Evolutionary conservation across 345 rosid genomes (phyloP).

Genomic region (Arabidopsis thaliana): DNA sequence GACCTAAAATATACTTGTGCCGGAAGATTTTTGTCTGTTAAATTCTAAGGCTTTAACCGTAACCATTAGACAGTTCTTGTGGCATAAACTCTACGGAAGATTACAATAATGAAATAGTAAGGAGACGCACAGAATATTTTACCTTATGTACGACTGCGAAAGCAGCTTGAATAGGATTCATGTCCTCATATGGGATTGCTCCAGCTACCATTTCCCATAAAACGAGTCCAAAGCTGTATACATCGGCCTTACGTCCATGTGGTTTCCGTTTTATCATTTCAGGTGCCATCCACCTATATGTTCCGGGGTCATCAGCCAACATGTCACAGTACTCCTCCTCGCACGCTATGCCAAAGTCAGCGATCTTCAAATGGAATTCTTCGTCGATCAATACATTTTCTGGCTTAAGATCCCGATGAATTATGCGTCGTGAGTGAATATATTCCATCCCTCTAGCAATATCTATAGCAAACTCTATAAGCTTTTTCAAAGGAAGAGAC

Average conservation of each 20-base stretch:
- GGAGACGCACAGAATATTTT: conserved; percentile 7
- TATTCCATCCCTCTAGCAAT: conserved; percentile 94
- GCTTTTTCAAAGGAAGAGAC: conserved; percentile 67
- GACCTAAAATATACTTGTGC: not conserved
- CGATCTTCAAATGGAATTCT: conserved; percentile 78
- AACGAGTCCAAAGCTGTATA: conserved; percentile 92
- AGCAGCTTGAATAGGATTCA: conserved; percentile 99
- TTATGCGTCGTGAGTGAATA: conserved; percentile 82
- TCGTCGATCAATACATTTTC: conserved; percentile 82
- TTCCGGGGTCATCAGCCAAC: conserved; percentile 95
- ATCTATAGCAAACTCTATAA: conserved; percentile 70
- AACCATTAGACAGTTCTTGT: not conserved
- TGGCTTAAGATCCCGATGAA: conserved; percentile 98
- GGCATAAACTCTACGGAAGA: not conserved
- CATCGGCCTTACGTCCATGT: conserved; percentile 86
- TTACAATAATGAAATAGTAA: not conserved
- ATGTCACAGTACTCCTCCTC: conserved; percentile 82
- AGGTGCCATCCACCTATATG: conserved; percentile 99
- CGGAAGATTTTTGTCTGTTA: not conserved
- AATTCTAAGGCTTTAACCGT: not conserved
- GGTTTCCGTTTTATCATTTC: conserved; percentile 96
- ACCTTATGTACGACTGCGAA: conserved; percentile 98
- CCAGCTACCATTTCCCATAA: conserved; percentile 99
- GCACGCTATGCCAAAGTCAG: conserved; percentile 99
- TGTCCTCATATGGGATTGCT: conserved; percentile 87